Percentiles rank a stretch among this genome's conserved stretches.
These are phyloP conservation scores for Eucalyptus sideroxylon DNA, from an alignment of 345 rosid species.

Conservation along the genomic window DNA sequence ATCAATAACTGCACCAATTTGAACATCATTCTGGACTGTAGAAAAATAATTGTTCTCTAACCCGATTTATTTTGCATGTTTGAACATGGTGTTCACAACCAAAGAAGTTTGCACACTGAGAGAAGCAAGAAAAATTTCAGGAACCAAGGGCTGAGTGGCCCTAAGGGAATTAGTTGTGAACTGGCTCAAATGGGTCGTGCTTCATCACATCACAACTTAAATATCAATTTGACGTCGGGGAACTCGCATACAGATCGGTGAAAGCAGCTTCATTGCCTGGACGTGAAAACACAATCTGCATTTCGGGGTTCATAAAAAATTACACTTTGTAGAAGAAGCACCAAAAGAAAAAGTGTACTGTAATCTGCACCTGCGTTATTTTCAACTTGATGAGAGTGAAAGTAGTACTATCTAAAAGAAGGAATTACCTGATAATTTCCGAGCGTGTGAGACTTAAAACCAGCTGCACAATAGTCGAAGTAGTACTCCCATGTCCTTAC, in stretches of 20 bases:
- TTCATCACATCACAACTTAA: background rate
- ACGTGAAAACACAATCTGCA: constrained; percentile 64
- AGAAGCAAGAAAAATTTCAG: background rate
- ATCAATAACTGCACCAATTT: background rate
- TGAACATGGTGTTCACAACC: background rate
- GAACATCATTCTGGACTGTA: background rate
- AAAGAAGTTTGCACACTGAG: background rate
- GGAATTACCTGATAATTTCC: constrained; percentile 57
- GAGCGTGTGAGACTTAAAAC: constrained; percentile 62
- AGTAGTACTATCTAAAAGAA: background rate
- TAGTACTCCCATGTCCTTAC: constrained; percentile 91
- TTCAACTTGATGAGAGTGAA: background rate
- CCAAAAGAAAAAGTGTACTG: background rate
- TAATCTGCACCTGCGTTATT: background rate
- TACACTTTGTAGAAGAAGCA: background rate
- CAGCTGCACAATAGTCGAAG: constrained; percentile 83
- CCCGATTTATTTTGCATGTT: background rate
- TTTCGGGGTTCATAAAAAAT: background rate
- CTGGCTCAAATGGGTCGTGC: background rate
- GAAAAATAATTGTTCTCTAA: background rate
- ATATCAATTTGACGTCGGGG: constrained; percentile 21
- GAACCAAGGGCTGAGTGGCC: background rate
- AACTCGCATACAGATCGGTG: constrained; percentile 27
- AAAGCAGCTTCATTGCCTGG: constrained; percentile 55
- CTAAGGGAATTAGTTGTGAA: background rate